Base-by-base conservation (phyloP, 495 filamentous ascomycete genomes). In the Xylaria acuta region DNA sequence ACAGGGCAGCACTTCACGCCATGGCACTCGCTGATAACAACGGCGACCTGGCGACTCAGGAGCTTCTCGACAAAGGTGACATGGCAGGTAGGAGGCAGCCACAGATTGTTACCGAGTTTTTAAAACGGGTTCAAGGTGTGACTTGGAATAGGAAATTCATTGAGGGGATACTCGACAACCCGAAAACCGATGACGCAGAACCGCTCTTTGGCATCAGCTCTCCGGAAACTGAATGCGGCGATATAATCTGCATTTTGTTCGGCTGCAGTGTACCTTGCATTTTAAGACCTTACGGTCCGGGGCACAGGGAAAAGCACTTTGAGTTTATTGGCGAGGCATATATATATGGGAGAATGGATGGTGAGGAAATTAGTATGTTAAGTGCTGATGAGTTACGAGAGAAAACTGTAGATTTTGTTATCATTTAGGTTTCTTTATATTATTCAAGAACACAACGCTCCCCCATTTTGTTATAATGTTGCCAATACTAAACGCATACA, bases 121-220 rank as follows among this genome's bases (percentile, higher is more conserved):
- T 78, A 11, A 65, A 70, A 36, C 51, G 77, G 70, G 77, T 80
- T 0, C 60, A 80, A 41, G 69, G 72, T 8, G 77, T 80, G 2
- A 68, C 78, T 25, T 80, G 80, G 79, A 73, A 75, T 49, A 67
- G 79, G 25, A 72, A 62, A 53, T 69, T 80, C 40, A 60, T 80
- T 22, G 34, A 56, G n/a, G 30, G 65, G 30, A 36, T 25, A 32
- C 20, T 25, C 1, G 53, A 25, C 53, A 32, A 5, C n/a, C 53
- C 53, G 53, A 5, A 43, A 43, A 43, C 41, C 41, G 5, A 43
- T 12, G 41, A 43, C 41, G 5, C 1, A 18, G 41, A 43, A 18
- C 41, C 41, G 41, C 41, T 43, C 41, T 43, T 43, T 18, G 41
- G 41, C 41, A 43, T 43, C 41, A 18, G 41, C 41, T 43, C 41